Base-by-base conservation (phyloP, 2,329 filamentous ascomycete species). In the Fusarium oligoseptatum region DNA sequence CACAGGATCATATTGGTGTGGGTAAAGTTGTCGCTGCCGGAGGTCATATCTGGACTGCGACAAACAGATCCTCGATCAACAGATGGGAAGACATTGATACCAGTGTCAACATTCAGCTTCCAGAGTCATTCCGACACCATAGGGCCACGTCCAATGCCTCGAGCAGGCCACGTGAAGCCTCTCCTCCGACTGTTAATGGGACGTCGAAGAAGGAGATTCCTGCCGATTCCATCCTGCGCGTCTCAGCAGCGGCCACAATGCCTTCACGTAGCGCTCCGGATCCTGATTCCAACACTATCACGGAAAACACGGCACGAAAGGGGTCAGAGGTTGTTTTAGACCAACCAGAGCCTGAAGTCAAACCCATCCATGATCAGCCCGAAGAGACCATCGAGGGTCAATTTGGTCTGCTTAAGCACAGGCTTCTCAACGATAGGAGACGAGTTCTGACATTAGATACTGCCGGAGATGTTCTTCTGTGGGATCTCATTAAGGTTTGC, bases 351-450 rank as follows among this genome's bases (percentile, higher is more conserved):
- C 74, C 78, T 1, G 82, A 83, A 41, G 73, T 83, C 84, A 78
- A 92, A 63, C 93, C 94, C 1, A 88, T 95, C 60, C 89, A 93
- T 77, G 86, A 91, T 62, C 82, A 92, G 64, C 93, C 93, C 2
- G 90, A 92, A 73, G 94, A 96, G 81, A 95, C 93, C 0, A 97
- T 99, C 57, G 95, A 98, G 83, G 97, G 97, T 1, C 95, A 98
- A 79, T 96, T 98, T 83, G 97, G 97, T 11, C 85, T 99, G 63
- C 95, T 98, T 71, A 99, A 98, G 83, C 94, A 98, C 82, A 92
- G 93, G 78, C 88, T 98, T 76, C 87, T 99, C 70, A 98, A 97
- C 82, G 96, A 99, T 81, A 90, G 96, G 75, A 93, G 94, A 80
- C 90, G 95, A 68, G 95, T 97, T 5, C 86, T 99, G 74, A 99